Evolutionary conservation across 2,329 filamentous ascomycete species (phyloP).

Genomic region (Epichloe uncinata): DNA sequence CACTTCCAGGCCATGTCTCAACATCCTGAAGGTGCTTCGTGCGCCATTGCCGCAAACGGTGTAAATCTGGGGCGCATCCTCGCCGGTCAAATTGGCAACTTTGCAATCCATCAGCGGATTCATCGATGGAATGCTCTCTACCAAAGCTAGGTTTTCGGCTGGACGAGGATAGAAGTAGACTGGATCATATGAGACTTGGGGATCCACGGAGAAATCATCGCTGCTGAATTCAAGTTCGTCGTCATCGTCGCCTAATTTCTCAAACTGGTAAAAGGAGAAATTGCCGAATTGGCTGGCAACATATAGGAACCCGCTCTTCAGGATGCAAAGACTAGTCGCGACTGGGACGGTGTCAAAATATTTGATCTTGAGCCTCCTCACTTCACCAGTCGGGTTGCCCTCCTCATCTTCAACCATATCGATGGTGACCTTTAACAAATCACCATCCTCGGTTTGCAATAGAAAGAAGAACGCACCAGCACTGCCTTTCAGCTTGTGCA

Average conservation of each 20-base stretch:
- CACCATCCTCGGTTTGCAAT: conserved; percentile 92
- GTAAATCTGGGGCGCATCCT: conserved; percentile 95
- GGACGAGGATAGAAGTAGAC: conserved; percentile 75
- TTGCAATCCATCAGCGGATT: conserved; percentile 88
- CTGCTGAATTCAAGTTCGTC: conserved; percentile 79
- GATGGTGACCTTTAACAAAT: conserved; percentile 90
- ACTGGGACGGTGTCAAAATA: conserved; percentile 96
- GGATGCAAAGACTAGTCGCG: conserved; percentile 74
- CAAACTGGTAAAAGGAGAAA: conserved; percentile 91
- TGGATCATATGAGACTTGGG: conserved; percentile 56
- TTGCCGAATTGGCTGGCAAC: conserved; percentile 87
- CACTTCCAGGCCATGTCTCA: conserved; percentile 87
- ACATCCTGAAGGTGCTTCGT: conserved; percentile 76
- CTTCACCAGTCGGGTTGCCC: conserved; percentile 67
- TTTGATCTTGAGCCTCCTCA: conserved; percentile 77
- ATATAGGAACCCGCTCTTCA: conserved; percentile 93
- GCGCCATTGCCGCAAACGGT: conserved; percentile 80
- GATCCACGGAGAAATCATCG: conserved; percentile 69
- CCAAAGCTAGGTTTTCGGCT: conserved; percentile 68
- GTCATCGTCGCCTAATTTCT: conserved; percentile 91
- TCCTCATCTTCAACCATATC: conserved; percentile 77
- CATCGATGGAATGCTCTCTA: conserved; percentile 76
- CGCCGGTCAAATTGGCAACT: conserved; percentile 77
- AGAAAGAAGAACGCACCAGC: conserved; percentile 92
- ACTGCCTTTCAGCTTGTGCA: conserved; percentile 82